Conservation (phyloP, 1,284 basidiomycete genomes). For the Volvariella surrecta region DNA sequence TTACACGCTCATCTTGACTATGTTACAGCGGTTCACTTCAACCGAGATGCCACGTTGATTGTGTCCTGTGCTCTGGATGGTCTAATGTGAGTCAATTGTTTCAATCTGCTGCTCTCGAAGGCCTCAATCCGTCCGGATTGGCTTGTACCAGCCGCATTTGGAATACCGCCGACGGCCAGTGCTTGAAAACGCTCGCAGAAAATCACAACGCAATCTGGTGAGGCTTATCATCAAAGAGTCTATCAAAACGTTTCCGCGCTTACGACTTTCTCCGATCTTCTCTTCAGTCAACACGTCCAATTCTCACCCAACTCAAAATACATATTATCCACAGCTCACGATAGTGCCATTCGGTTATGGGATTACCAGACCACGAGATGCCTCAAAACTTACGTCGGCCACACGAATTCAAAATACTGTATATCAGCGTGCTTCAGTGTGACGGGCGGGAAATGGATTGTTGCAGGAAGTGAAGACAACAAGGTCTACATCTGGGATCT, state of each 20-base stretch:
- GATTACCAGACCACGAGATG: conserved; percentile 89
- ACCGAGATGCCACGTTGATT: conserved; percentile 84
- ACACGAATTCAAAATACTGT: conserved; percentile 74
- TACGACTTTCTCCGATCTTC: conserved; percentile 6
- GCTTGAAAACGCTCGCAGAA: conserved; percentile 93
- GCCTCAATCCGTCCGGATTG: conserved; percentile 1
- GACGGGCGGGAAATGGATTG: conserved; percentile 81
- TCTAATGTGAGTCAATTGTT: conserved; percentile 64
- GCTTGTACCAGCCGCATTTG: conserved; percentile 72
- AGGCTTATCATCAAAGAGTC: conserved; percentile 15
- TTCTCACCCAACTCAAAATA: conserved; percentile 96
- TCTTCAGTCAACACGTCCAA: conserved; percentile 68
- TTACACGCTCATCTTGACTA: conserved; percentile 92
- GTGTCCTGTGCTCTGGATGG: conserved; percentile 91
- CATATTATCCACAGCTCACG: conserved; percentile 86
- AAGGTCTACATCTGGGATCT: conserved; percentile 90
- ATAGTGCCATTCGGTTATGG: conserved; percentile 89
- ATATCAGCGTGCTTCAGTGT: conserved; percentile 75
- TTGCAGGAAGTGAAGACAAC: conserved; percentile 88
- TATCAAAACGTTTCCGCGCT: conserved; percentile 3
- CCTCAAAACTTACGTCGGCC: conserved; percentile 85
- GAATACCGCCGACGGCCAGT: conserved; percentile 90
- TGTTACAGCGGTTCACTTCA: conserved; percentile 92
- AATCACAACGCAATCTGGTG: conserved; percentile 84
- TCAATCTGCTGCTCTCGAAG: conserved; percentile 2